Conservation (phyloP, 2,329 filamentous ascomycete genomes). For the Stemphylium vesicarium region DNA sequence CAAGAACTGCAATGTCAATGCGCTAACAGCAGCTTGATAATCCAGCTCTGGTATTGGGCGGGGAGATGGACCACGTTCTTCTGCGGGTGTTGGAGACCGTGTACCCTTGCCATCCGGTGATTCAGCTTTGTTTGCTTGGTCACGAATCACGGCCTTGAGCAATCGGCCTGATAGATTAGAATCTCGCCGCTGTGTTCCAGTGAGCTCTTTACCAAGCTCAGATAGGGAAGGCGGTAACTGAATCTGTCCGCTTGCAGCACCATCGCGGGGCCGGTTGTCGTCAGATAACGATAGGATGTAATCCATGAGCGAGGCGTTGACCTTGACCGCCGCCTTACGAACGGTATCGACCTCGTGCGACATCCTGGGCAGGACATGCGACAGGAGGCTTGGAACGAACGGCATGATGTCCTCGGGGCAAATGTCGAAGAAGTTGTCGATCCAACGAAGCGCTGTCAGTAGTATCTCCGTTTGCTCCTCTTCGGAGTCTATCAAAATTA, state of each 20-base stretch:
- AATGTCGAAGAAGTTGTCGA: conserved; percentile 95
- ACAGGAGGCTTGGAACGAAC: conserved; percentile 90
- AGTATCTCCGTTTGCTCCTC: conserved; percentile 75
- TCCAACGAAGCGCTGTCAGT: conserved; percentile 90
- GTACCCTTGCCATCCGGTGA: conserved; percentile 38
- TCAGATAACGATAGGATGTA: conserved; percentile 92
- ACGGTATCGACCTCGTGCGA: conserved; percentile 90
- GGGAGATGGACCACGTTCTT: conserved; percentile 54
- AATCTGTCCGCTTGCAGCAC: conserved; percentile 49
- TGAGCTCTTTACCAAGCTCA: conserved; percentile 52
- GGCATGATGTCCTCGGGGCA: conserved; percentile 95
- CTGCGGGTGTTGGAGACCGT: conserved; percentile 52
- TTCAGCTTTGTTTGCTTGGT: conserved; percentile 37
- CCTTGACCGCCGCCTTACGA: conserved; percentile 82
- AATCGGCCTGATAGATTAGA: conserved; percentile 47
- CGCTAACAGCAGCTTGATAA: conserved; percentile 92
- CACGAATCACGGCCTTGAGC: conserved; percentile 45
- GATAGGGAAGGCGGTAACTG: conserved; percentile 51
- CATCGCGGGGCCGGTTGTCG: conserved; percentile 53
- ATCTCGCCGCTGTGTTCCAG: conserved; percentile 45
- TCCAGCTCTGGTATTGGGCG: conserved; percentile 73
- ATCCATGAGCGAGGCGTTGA: conserved; percentile 90
- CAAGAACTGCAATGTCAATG: conserved; percentile 88
- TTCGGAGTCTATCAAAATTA: conserved; percentile 60
- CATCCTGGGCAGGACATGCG: conserved; percentile 91